A percentile compares a stretch with the other conserved stretches of the same genome.
Conservation (phyloP, 1,284 basidiomycete genomes). For the Tremellales sp. region DNA sequence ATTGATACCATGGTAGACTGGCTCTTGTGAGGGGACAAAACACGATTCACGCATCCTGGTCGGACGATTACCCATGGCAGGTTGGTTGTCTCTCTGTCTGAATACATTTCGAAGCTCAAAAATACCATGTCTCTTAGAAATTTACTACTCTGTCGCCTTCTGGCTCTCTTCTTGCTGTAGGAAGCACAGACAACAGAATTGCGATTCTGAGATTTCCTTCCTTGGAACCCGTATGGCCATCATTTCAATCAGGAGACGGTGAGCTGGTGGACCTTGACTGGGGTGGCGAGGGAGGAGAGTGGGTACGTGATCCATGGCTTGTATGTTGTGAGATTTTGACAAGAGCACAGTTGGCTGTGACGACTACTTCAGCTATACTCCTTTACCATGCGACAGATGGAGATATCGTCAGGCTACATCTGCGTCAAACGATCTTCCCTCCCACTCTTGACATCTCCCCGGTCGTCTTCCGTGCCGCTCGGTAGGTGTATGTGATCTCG, state of each 20-base stretch:
- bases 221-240: conserved; percentile 57
- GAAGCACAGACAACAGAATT: conserved; percentile 50
- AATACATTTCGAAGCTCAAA: too few species aligned
- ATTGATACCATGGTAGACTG: conserved; percentile 53
- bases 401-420: conserved; percentile 23
- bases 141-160: conserved; percentile 37
- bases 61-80: conserved; percentile 84
- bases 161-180: conserved; percentile 33
- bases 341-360: conserved; percentile 32
- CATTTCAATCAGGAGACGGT: conserved; percentile 22
- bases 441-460: conserved; percentile 36
- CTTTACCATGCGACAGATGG: conserved; percentile 32
- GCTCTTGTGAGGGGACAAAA: conserved; percentile 55
- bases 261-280: conserved; percentile 46
- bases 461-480: conserved; percentile 68
- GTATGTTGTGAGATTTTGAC: neutral
- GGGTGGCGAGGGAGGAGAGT: conserved; percentile 36
- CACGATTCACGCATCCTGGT: conserved; percentile 59
- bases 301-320: conserved; percentile 24
- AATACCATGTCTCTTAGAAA: conserved; percentile 30
- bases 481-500: conserved; percentile 49
- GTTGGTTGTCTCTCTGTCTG: conserved; percentile 50
- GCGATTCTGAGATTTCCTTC: conserved; percentile 65
- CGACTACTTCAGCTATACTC: conserved; percentile 29
- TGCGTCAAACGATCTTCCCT: conserved; percentile 37